Evolutionary conservation across 2,329 filamentous ascomycete species (phyloP).

Genomic region (Cercospora sesami): DNA sequence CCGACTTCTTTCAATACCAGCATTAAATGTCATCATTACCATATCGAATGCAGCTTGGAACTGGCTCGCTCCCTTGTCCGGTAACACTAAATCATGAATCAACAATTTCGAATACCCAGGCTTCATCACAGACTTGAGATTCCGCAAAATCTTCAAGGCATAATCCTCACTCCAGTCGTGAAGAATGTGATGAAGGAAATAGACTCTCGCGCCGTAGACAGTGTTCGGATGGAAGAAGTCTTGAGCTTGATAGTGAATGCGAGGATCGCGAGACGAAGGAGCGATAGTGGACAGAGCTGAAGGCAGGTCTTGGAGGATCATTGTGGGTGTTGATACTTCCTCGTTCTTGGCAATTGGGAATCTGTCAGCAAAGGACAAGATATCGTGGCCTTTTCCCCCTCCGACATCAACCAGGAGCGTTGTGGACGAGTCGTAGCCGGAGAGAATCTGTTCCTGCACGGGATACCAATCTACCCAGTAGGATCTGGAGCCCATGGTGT

Average conservation of each 20-base stretch:
- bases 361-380: neutral
- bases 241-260: neutral
- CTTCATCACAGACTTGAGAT: neutral
- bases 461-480: constrained; percentile 12
- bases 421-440: neutral
- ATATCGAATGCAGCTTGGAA: neutral
- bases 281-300: neutral
- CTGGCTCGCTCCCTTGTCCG: neutral
- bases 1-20: neutral
- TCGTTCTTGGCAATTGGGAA: neutral
- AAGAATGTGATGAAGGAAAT: neutral
- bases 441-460: neutral
- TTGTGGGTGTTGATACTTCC: neutral
- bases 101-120: neutral
- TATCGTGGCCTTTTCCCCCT: neutral
- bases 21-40: neutral
- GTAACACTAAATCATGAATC: neutral
- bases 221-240: neutral
- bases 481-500: constrained; percentile 6
- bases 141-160: neutral
- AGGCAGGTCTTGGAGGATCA: neutral
- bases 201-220: neutral
- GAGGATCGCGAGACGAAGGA: neutral
- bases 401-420: neutral
- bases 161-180: neutral